Percentiles rank a stretch among this genome's conserved stretches.
Conservation (phyloP, 2,329 filamentous ascomycete genomes). For the Paracoccidioides lutzii region DNA sequence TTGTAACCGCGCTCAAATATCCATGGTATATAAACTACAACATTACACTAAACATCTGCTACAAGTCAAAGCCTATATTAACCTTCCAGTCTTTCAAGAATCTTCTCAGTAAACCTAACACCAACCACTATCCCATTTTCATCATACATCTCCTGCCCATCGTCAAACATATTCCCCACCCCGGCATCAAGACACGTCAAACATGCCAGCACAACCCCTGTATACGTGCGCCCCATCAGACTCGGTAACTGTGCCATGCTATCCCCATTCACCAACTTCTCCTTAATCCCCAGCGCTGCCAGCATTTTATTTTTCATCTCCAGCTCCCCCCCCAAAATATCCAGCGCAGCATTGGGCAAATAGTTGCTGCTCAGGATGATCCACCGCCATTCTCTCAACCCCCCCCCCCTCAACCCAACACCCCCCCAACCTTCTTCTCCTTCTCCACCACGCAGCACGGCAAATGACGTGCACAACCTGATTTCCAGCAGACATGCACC, state of each 20-base stretch:
- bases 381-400: too few species aligned
- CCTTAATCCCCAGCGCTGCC: slow-evolving; percentile 9
- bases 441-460: neutral
- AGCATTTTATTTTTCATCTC: neutral
- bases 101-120: slow-evolving; percentile 20
- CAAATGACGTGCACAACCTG: slow-evolving; percentile 31
- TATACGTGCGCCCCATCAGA: slow-evolving; percentile 21
- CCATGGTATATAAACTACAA: too few species aligned
- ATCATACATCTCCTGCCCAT: slow-evolving; percentile 18
- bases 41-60: too few species aligned
- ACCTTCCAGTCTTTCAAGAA: slow-evolving; percentile 3
- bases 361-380: too few species aligned
- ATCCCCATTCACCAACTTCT: neutral
- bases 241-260: slow-evolving; percentile 8
- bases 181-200: slow-evolving; percentile 24
- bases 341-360: neutral
- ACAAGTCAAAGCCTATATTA: too few species aligned
- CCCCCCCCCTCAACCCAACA: too few species aligned
- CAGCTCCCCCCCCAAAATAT: neutral
- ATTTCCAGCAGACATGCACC: slow-evolving; percentile 40
- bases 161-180: slow-evolving; percentile 18
- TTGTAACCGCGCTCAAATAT: too few species aligned
- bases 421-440: neutral
- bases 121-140: slow-evolving; percentile 20
- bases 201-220: slow-evolving; percentile 22